phyloP scores from a whole-genome alignment of 2,329 filamentous ascomycete genomes.

The Stagonosporopsis chrysanthemi region DNA sequence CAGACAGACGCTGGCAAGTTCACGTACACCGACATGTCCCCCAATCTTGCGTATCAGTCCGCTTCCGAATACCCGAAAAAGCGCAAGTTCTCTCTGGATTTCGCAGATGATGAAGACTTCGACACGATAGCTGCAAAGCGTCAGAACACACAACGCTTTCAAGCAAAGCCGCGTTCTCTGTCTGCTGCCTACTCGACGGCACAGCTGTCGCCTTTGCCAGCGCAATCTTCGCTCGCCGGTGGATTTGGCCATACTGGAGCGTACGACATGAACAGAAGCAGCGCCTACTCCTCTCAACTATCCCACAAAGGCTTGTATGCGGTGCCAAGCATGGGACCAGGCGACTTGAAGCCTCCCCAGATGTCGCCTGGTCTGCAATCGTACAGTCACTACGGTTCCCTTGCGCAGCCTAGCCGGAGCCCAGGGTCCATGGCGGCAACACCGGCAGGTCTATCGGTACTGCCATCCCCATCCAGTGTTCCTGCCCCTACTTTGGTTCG shows the following conservation, averaged over 20 bases:
- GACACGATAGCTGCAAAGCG: slow-evolving; percentile 47
- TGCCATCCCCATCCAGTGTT: slow-evolving; percentile 55
- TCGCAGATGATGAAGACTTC: slow-evolving; percentile 38
- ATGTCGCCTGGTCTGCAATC: slow-evolving; percentile 47
- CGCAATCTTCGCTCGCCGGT: slow-evolving; percentile 46
- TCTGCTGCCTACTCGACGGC: slow-evolving; percentile 43
- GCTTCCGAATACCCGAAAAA: slow-evolving; percentile 41
- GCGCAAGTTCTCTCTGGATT: slow-evolving; percentile 45
- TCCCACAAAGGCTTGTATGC: slow-evolving; percentile 48
- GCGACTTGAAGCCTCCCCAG: slow-evolving; percentile 44
- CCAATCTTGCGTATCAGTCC: slow-evolving; percentile 42
- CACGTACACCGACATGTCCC: slow-evolving; percentile 62
- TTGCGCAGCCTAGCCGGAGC: slow-evolving; percentile 54
- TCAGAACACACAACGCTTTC: slow-evolving; percentile 47
- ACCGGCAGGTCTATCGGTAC: slow-evolving; percentile 38
- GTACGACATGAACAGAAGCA: slow-evolving; percentile 49
- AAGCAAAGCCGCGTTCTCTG: slow-evolving; percentile 42
- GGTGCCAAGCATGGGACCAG: slow-evolving; percentile 36
- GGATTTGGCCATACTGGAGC: slow-evolving; percentile 47
- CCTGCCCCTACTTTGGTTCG: slow-evolving; percentile 69
- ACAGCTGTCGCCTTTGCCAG: slow-evolving; percentile 49
- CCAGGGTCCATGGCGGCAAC: slow-evolving; percentile 49
- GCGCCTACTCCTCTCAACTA: slow-evolving; percentile 40
- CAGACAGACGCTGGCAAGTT: slow-evolving; percentile 67
- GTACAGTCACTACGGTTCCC: slow-evolving; percentile 55